These are phyloP conservation scores for Trypanosoma lewisi DNA, from an alignment of 208 protist genomes.

Conservation along the genomic window DNA sequence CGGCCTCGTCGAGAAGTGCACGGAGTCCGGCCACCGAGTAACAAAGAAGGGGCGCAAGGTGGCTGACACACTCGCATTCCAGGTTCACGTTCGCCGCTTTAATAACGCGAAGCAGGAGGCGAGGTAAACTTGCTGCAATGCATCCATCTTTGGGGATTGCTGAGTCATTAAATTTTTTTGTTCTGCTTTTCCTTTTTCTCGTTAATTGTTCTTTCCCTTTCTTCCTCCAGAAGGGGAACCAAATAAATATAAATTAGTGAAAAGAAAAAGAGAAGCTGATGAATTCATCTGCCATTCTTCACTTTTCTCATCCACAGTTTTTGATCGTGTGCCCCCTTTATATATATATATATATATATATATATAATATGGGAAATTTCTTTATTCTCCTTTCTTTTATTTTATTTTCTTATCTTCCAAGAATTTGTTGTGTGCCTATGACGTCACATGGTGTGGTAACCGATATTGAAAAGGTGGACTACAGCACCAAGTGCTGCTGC, in stretches of 20 bases:
- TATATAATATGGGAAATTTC: background rate
- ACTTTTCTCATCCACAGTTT: too few species aligned
- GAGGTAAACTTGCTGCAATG: background rate
- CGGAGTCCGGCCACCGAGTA: constrained; percentile 86
- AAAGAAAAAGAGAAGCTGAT: background rate
- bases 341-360: too few species aligned
- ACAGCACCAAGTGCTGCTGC: constrained; percentile 78
- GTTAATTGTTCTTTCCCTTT: background rate
- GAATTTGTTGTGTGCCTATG: constrained; percentile 26
- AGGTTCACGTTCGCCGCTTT: constrained; percentile 49
- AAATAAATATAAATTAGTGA: too few species aligned
- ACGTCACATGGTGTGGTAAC: constrained; percentile 65
- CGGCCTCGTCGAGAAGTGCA: constrained; percentile 87
- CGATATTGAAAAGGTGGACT: constrained; percentile 74
- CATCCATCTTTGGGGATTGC: background rate
- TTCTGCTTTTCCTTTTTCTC: too few species aligned
- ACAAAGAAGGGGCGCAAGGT: constrained; percentile 94
- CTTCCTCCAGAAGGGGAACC: background rate
- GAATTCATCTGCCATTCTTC: too few species aligned
- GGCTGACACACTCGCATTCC: constrained; percentile 93
- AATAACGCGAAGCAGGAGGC: background rate
- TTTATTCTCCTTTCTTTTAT: background rate
- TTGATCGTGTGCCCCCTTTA: too few species aligned
- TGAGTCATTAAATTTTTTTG: background rate
- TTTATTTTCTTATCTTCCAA: background rate